Conservation (phyloP, 2,329 filamentous ascomycete genomes). For the Fusarium sp. region DNA sequence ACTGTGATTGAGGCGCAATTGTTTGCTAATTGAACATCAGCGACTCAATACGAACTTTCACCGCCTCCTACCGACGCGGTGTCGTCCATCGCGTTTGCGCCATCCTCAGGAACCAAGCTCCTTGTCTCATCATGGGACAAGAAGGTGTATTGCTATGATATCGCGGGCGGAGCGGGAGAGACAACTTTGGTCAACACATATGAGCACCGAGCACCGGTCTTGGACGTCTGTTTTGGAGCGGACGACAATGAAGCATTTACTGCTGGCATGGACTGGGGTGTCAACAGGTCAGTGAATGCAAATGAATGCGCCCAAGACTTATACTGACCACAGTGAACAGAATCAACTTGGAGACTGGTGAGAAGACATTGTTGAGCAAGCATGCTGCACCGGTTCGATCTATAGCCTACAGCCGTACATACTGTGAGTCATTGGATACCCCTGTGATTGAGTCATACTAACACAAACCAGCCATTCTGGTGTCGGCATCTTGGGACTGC, state of each 20-base stretch:
- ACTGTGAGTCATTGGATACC: slow-evolving; percentile 64
- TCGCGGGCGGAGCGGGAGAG: slow-evolving; percentile 69
- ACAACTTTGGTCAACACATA: slow-evolving; percentile 74
- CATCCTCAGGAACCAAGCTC: slow-evolving; percentile 78
- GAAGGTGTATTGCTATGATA: slow-evolving; percentile 90
- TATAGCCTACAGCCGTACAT: slow-evolving; percentile 82
- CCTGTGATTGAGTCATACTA: slow-evolving; percentile 22
- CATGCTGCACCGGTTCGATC: slow-evolving; percentile 85
- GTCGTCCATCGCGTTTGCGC: slow-evolving; percentile 88
- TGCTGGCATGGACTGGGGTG: slow-evolving; percentile 87
- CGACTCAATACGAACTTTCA: slow-evolving; percentile 84
- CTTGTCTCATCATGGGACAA: slow-evolving; percentile 97
- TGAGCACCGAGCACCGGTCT: slow-evolving; percentile 85
- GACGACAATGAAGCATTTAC: slow-evolving; percentile 87
- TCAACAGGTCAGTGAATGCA: slow-evolving; percentile 71
- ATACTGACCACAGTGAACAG: slow-evolving; percentile 49
- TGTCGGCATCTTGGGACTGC: slow-evolving; percentile 94
- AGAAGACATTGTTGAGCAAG: slow-evolving; percentile 80
- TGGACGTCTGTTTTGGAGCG: slow-evolving; percentile 92
- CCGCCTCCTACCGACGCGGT: slow-evolving; percentile 89
- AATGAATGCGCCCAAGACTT: slow-evolving; percentile 4
- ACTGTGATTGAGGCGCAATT: background rate
- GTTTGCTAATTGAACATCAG: slow-evolving; percentile 53
- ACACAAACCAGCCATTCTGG: slow-evolving; percentile 70
- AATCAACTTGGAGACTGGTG: slow-evolving; percentile 78